phyloP scores from a whole-genome alignment of 768 basidiomycete species.

The Nevesoporus exiguus region DNA sequence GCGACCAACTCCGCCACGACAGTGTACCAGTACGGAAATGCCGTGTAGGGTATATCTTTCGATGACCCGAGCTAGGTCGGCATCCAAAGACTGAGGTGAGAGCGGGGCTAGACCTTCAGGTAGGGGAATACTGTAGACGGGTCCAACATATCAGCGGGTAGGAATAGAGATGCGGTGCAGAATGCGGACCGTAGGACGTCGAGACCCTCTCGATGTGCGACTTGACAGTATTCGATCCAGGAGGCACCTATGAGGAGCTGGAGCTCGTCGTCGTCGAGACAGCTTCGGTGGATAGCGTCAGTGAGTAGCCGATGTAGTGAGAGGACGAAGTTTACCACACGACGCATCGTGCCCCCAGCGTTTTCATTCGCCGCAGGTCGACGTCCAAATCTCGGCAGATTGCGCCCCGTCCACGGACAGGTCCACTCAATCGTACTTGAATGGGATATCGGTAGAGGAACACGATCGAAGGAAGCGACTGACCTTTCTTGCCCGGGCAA shows the following conservation, averaged over 20 bases:
- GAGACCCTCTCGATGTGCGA: constrained; percentile 61
- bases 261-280: constrained; percentile 83
- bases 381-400: constrained; percentile 79
- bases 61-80: constrained; percentile 62
- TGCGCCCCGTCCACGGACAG: constrained; percentile 72
- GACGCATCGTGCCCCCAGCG: constrained; percentile 73
- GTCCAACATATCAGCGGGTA: not conserved
- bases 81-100: constrained; percentile 56
- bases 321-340: constrained; percentile 54
- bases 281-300: constrained; percentile 42
- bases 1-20: constrained; percentile 90
- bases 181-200: constrained; percentile 69
- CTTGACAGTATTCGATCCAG: constrained; percentile 70
- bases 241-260: constrained; percentile 74
- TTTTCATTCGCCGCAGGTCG: constrained; percentile 73
- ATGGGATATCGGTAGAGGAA: not conserved
- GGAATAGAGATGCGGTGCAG: not conserved
- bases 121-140: constrained; percentile 65
- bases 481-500: constrained; percentile 94
- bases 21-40: constrained; percentile 75
- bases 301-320: not conserved
- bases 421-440: constrained; percentile 67
- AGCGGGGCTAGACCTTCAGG: constrained; percentile 86
- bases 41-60: constrained; percentile 71
- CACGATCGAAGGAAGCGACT: constrained; percentile 1